These are phyloP conservation scores for Schoenoplectus triqueter DNA, from an alignment of 202 grass and related monocot genomes.

Conservation along the genomic window DNA sequence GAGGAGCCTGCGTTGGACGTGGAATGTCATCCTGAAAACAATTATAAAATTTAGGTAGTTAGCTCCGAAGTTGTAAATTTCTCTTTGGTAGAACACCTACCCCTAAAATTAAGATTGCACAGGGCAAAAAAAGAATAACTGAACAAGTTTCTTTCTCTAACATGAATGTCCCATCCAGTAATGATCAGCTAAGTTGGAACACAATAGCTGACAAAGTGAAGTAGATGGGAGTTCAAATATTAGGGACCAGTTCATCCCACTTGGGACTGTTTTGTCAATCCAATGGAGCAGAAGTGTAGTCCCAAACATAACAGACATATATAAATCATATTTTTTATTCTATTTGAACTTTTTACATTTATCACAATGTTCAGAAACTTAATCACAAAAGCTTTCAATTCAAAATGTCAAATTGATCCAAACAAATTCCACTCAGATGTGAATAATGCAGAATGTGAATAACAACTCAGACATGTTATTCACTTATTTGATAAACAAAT, in stretches of 20 bases:
- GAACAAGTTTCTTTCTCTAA: background rate
- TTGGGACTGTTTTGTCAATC: constrained; percentile 14
- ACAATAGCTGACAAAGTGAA: constrained; percentile 43
- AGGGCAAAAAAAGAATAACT: background rate
- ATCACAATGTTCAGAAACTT: background rate
- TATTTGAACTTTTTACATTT: background rate
- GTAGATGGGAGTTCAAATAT: constrained; percentile 37
- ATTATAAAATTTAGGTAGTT: background rate
- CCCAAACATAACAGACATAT: constrained; percentile 23
- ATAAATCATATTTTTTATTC: background rate
- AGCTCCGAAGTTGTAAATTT: background rate
- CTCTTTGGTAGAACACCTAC: background rate
- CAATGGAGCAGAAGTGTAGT: constrained; percentile 50
- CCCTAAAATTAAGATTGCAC: background rate
- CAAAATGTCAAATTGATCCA: background rate
- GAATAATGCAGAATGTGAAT: constrained; percentile 27
- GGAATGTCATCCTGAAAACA: constrained; percentile 55
- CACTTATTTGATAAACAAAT: constrained; percentile 3
- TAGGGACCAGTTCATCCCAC: constrained; percentile 38
- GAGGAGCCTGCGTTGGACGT: constrained; percentile 53
- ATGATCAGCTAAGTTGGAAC: constrained; percentile 50
- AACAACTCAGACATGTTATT: constrained; percentile 40
- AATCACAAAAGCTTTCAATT: background rate
- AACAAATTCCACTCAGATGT: constrained; percentile 18
- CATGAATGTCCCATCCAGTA: constrained; percentile 42